Conservation (phyloP, 2,329 filamentous ascomycete genomes). For the Kalmusia sp. region DNA sequence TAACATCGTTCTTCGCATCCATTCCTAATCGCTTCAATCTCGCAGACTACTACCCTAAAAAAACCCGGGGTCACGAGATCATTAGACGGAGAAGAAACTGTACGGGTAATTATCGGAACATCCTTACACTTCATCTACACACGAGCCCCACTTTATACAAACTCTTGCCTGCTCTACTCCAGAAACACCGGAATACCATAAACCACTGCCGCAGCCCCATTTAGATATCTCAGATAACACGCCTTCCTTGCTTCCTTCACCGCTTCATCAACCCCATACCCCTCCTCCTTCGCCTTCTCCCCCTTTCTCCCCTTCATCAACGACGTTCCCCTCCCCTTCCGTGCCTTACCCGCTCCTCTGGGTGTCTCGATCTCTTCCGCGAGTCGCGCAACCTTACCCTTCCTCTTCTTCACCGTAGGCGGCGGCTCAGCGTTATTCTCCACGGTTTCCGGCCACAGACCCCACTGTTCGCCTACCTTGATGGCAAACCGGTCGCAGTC, state of each 20-base stretch:
- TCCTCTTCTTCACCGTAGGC: conserved; percentile 37
- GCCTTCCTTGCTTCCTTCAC: conserved; percentile 75
- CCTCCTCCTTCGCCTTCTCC: conserved; percentile 33
- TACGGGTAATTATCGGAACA: too few relatives aligned
- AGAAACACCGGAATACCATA: conserved; percentile 95
- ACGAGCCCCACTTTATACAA: too few relatives aligned
- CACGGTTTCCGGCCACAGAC: conserved; percentile 63
- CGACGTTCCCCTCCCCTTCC: conserved; percentile 33
- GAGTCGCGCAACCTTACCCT: conserved; percentile 36
- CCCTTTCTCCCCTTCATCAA: conserved; percentile 35
- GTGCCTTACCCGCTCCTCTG: conserved; percentile 22
- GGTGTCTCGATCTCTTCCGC: conserved; percentile 33
- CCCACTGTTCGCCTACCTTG: conserved; percentile 84
- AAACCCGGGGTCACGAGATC: too few relatives aligned
- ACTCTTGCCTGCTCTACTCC: conserved; percentile 28
- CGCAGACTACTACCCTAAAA: too few relatives aligned
- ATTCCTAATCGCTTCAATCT: too few relatives aligned
- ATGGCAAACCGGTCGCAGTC: conserved; percentile 95
- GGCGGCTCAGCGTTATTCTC: conserved; percentile 23
- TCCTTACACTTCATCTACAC: too few relatives aligned
- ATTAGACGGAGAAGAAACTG: too few relatives aligned
- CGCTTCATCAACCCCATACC: conserved; percentile 71
- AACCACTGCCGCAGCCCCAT: conserved; percentile 90
- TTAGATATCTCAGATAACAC: conserved; percentile 90
- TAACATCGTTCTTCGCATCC: too few relatives aligned